Percentiles rank a stretch among this genome's conserved stretches.
Evolutionary conservation across 371 early-diverging fungal species (phyloP).

Genomic region (Dentiscutata heterogama): DNA sequence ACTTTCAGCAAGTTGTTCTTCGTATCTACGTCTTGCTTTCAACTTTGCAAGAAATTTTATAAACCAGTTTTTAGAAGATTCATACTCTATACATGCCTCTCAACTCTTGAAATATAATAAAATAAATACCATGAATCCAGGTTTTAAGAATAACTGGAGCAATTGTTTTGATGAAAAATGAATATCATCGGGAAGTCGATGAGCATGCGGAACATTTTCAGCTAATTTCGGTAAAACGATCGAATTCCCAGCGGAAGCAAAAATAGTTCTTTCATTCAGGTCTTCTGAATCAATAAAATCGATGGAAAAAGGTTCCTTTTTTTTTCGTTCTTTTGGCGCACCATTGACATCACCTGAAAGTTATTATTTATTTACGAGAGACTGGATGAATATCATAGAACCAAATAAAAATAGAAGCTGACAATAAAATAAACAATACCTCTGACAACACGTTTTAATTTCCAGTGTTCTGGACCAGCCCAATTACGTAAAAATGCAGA

Average conservation of each 20-base stretch:
- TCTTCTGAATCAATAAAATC: conserved; percentile 69
- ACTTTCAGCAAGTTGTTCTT: conserved; percentile 28
- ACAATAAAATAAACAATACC: conserved; percentile 45
- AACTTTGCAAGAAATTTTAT: background rate
- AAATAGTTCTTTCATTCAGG: conserved; percentile 69
- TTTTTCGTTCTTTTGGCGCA: conserved; percentile 50
- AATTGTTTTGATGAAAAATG: conserved; percentile 88
- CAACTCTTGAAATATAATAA: background rate
- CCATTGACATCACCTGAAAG: conserved; percentile 47
- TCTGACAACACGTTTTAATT: conserved; percentile 65
- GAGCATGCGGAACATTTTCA: conserved; percentile 55
- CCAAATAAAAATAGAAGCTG: no score
- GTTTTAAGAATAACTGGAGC: conserved; percentile 84
- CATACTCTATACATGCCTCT: no score
- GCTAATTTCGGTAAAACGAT: conserved; percentile 61
- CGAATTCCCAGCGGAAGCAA: conserved; percentile 72
- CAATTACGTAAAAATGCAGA: conserved; percentile 81
- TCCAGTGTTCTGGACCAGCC: conserved; percentile 98
- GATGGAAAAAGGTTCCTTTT: conserved; percentile 58
- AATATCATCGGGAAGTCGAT: conserved; percentile 87
- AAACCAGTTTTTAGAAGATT: background rate
- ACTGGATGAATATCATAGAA: no score
- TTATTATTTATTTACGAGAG: background rate
- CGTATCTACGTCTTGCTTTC: background rate
- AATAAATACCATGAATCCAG: conserved; percentile 68